Evolutionary conservation across 345 rosid genomes (phyloP), one percentile per base, ranked within the genome.

Genomic region (Salix exigua): DNA sequence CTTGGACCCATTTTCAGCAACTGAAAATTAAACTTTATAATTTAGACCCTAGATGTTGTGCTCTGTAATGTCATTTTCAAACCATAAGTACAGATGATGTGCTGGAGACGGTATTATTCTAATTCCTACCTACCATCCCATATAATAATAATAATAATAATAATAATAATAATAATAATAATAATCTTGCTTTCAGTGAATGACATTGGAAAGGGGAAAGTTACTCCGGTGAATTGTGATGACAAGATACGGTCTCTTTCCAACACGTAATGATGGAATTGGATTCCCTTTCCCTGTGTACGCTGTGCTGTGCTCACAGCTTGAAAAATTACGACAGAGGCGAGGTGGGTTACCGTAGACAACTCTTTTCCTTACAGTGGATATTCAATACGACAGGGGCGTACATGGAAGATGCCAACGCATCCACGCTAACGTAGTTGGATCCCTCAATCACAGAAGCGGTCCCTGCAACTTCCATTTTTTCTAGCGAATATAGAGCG

Each of bases 261-360:
- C 63, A 42, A 14, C 66, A 66, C 13, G 71, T 23, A 11, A 40
- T 70, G 19, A 77, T 55, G 33, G 72, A 68, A 61, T 66, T 69
- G 60, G 70, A 71, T 71, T 67, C 74, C 18, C n/a, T 64, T 69
- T 38, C 72, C 78, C 58, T 33, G 28, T 11, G 13, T 12, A 50
- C 3, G 61, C 44, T 33, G 18, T 13, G 58, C 18, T 42, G 67
- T 40, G 31, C 28, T 26, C 42, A 2, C 50, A 23, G 12, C 44
- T 35, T 19, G 14, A 63, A 30, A 12, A 46, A 30, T 53, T n/a
- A 51, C 23, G 1, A 69, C 75, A 63, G 66, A 26, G 23, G 40
- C 26, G 25, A 10, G 44, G 25, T 3, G 68, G 66, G 14, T 76
- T 76, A 26, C 53, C 28, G 53, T 68, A 14, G 25, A 37, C 12